Percentiles rank a stretch among this genome's conserved stretches.
These are phyloP conservation scores for Balamuthia mandrillaris DNA, from an alignment of 208 protist genomes.

Conservation along the genomic window DNA sequence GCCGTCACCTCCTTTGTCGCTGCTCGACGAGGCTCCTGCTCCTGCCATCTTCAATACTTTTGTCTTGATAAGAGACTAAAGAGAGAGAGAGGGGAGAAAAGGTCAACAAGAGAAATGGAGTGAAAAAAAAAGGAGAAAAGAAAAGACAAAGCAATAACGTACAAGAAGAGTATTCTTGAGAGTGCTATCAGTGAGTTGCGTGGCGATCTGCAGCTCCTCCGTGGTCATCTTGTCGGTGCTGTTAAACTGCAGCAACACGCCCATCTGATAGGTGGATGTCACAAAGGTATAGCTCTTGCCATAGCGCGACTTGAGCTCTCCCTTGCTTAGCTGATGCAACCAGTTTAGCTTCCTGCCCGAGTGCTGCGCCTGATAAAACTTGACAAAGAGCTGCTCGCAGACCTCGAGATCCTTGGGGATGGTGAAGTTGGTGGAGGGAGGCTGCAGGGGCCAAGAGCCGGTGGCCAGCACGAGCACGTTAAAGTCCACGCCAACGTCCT, in stretches of 20 bases:
- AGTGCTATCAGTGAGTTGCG: slow-evolving; percentile 57
- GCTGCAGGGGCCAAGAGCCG: slow-evolving; percentile 66
- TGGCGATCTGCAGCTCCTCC: slow-evolving; percentile 52
- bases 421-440: slow-evolving; percentile 59
- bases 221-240: slow-evolving; percentile 29
- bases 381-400: slow-evolving; percentile 7
- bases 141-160: neutral
- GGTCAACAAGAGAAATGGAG: neutral
- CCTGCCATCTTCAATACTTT: slow-evolving; percentile 51
- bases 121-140: neutral
- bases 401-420: slow-evolving; percentile 50
- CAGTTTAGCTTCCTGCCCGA: slow-evolving; percentile 68
- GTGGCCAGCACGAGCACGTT: slow-evolving; percentile 60
- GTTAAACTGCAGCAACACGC: slow-evolving; percentile 64
- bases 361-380: slow-evolving; percentile 52
- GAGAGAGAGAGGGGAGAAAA: neutral
- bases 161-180: slow-evolving; percentile 50
- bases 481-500: slow-evolving; percentile 53
- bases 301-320: slow-evolving; percentile 65
- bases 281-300: slow-evolving; percentile 45
- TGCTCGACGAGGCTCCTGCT: no score
- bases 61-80: slow-evolving; percentile 49
- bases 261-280: slow-evolving; percentile 62
- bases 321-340: slow-evolving; percentile 68
- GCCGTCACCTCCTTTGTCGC: no score